A percentile compares a stretch with the other conserved stretches of the same genome.
Conservation (phyloP, 768 basidiomycete species). For the Leccinum subgranulosum region DNA sequence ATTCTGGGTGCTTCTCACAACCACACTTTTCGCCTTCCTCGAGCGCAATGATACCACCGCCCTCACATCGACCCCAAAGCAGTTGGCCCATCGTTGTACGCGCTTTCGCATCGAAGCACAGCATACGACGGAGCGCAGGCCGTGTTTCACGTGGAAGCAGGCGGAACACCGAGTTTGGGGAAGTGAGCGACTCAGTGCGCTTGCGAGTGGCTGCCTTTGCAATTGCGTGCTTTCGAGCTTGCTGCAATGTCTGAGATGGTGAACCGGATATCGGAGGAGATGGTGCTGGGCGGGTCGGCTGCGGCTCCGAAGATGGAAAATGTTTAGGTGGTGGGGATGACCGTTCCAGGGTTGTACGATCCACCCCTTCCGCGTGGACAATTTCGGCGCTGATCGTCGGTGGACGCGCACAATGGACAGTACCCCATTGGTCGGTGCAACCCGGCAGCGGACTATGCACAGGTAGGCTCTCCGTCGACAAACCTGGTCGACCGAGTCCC, state of each 20-base stretch:
- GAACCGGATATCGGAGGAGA: conserved; percentile 15
- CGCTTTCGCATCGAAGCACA: conserved; percentile 82
- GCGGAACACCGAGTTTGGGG: conserved; percentile 88
- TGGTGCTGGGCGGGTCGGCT: conserved; percentile 26
- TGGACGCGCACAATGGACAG: background rate
- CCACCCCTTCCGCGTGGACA: background rate
- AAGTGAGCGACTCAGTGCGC: conserved; percentile 24
- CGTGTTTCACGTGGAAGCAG: conserved; percentile 92
- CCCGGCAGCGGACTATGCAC: conserved; percentile 4
- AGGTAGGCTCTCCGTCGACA: conserved; percentile 71
- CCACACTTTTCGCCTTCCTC: conserved; percentile 51
- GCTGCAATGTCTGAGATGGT: background rate
- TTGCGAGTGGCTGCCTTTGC: conserved; percentile 36
- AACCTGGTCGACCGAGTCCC: conserved; percentile 69
- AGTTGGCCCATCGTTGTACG: conserved; percentile 93
- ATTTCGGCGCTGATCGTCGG: conserved; percentile 3
- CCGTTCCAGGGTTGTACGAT: conserved; percentile 3
- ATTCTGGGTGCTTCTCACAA: conserved; percentile 46
- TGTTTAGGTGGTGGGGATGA: conserved; percentile 7
- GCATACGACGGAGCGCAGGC: conserved; percentile 87
- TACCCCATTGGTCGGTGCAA: background rate
- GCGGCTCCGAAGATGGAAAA: conserved; percentile 15
- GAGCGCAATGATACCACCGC: conserved; percentile 57
- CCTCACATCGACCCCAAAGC: conserved; percentile 75
- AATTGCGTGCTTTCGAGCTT: conserved; percentile 39